Base-by-base conservation (phyloP, 2,329 filamentous ascomycete genomes). In the Fusarium penzigii region DNA sequence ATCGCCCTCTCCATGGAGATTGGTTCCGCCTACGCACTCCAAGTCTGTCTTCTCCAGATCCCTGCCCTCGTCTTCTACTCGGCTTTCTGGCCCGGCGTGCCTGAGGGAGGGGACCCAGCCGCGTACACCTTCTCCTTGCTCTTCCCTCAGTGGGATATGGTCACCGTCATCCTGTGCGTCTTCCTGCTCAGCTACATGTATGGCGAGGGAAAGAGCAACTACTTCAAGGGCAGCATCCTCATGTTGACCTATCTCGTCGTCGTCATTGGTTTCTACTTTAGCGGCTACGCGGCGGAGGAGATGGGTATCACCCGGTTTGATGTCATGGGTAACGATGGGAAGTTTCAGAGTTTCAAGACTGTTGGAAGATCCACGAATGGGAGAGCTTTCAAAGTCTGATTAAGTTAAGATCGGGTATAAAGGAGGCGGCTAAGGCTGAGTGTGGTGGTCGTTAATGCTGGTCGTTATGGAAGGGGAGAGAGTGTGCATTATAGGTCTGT, bases 1-100 rank as follows among this genome's bases (percentile, higher is more conserved):
- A 97, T 99, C 71, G 94, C 94, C 0, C 78, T 99, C 16, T 97
- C 92, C 38, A 99, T 99, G 94, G 94, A 99, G 69, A 99, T 99
- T 63, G 94, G 94, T 61, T 97, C 92, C 1, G 93, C 93, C 2
- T 99, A 99, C 68, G 94, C 94, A 2, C 79, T 99, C 41, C 94
- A 99, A 72, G 94, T 99, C 45, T 97, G 93, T 68, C 80, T 99
- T 29, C 80, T 99, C 17, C 94, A 99, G 69, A 92, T 97, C 17
- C 94, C 94, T 0, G 92, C 92, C 1, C 78, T 99, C 2, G 93
- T 99, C 1, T 79, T 96, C 40, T 99, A 93, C 78, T 95, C 90
- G 53, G 92, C 91, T 10, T 70, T 93, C 39, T 88, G 89, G 64
- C 83, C 82, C 16, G 66, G 69, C 12, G 68, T 72, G 3, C 68